Base-by-base conservation (phyloP, 176 grass and related monocot species). In the Triticum dicoccoides region DNA sequence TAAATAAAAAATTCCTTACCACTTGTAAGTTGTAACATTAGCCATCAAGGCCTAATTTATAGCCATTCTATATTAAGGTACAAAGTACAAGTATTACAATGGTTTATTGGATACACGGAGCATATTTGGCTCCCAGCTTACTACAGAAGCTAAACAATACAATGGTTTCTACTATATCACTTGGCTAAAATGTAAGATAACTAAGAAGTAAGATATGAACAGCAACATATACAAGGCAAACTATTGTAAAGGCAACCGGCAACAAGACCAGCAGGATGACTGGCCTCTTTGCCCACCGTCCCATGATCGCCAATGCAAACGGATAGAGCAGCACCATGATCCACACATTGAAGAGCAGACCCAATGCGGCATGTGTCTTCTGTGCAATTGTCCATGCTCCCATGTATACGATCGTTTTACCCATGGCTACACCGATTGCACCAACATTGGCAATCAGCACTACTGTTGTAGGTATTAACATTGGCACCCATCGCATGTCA, bases 301-400 rank as follows among this genome's bases (percentile, higher is more conserved):
- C 88, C 79, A 90, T 86, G 41, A 90, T 54, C 3, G 88, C 88
- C 12, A 90, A 34, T 65, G 88, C 88, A 86, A 90, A 90, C 1
- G 88, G 88, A 66, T 86, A 86, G 12, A 90, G 88, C 6, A 90
- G 88, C 30, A 82, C 39, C 84, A 86, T 82, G 62, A 86, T 21
- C 88, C 88, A 90, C 20, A 86, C 12, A 34, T 90, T 90, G 52
- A 90, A 90, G 21, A 90, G n/a, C 11, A 90, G 52, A 1, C 88
- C 88, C 5, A 90, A 17, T 8, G 79, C 84, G 2, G 88, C 84
- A 70, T 83, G 88, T 11, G 8, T 86, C 73, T 86, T 86, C 79
- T 90, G 54, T 3, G 49, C n/a, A 4, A 1, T 10, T 17, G 79
- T 86, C 88, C 88, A 90, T 24, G 13, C 30, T 82, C 65, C 73